A percentile compares a stretch with the other conserved stretches of the same genome.
Evolutionary conservation across 805 yeast species (phyloP).

Genomic region (Jamesozyma jinghongensis): DNA sequence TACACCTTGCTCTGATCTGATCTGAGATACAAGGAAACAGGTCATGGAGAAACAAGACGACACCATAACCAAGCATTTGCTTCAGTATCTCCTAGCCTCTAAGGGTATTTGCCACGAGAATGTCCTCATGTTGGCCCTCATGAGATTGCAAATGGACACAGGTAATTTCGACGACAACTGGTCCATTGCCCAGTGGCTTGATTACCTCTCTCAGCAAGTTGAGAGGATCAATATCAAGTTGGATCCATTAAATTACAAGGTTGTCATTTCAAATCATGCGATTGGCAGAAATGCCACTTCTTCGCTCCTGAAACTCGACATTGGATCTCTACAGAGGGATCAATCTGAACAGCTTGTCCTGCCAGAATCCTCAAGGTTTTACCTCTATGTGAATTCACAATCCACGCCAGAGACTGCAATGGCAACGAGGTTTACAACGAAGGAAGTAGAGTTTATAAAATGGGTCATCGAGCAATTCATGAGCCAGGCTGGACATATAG

Average conservation of each 20-base stretch:
- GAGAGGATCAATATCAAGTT: conserved; percentile 18
- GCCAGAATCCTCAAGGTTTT: conserved; percentile 15
- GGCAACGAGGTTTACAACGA: conserved; percentile 22
- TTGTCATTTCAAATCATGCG: conserved; percentile 16
- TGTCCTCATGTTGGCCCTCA: conserved; percentile 13
- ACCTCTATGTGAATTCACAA: conserved; percentile 20
- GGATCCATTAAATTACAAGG: conserved; percentile 15
- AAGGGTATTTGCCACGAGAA: conserved; percentile 24
- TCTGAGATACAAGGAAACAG: no score
- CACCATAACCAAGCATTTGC: conserved; percentile 8
- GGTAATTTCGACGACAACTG: conserved; percentile 2
- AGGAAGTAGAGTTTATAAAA: conserved; percentile 25
- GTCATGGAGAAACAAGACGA: no score
- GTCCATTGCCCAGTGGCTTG: conserved; percentile 7
- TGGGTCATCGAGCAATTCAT: conserved; percentile 18
- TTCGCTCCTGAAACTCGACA: conserved; percentile 1
- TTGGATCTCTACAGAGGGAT: not conserved
- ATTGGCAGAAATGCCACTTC: conserved; percentile 16
- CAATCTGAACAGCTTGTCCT: not conserved
- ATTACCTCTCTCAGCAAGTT: conserved; percentile 10
- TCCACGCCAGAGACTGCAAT: conserved; percentile 20
- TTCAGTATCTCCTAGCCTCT: conserved; percentile 19
- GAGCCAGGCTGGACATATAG: not conserved
- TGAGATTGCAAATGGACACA: conserved; percentile 8
- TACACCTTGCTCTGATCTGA: no score